These are phyloP conservation scores for Micractinium sp. DNA, from an alignment of 139 green algal species.

Conservation along the genomic window DNA sequence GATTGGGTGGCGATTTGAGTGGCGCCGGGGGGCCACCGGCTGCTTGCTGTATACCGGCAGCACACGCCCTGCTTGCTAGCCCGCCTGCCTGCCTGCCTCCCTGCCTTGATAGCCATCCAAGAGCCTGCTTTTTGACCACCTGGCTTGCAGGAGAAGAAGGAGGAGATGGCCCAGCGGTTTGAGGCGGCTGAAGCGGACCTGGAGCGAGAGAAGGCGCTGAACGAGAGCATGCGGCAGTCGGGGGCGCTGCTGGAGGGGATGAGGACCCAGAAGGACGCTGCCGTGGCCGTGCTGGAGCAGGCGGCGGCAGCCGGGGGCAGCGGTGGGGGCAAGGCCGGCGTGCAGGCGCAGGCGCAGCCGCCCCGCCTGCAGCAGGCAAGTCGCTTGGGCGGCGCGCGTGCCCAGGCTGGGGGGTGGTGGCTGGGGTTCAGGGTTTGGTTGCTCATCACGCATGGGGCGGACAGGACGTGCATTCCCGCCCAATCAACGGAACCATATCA, in stretches of 20 bases:
- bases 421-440: too few species aligned
- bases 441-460: too few species aligned
- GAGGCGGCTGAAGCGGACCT: neutral
- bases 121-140: too few species aligned
- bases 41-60: neutral
- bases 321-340: neutral
- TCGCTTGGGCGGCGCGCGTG: too few species aligned
- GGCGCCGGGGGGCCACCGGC: too few species aligned
- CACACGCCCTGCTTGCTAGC: neutral
- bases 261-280: neutral
- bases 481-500: too few species aligned
- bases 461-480: too few species aligned
- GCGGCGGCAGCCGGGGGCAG: neutral
- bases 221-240: neutral
- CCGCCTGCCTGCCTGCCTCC: too few species aligned
- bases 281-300: neutral
- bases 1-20: too few species aligned
- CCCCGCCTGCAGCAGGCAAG: too few species aligned
- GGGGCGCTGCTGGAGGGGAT: neutral
- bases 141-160: neutral
- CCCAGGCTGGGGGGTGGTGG: too few species aligned
- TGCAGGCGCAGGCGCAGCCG: too few species aligned
- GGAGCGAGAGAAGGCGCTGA: slow-evolving; percentile 8
- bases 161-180: neutral
- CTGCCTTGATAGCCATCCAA: neutral